A percentile compares a stretch with the other conserved stretches of the same genome.
These are phyloP conservation scores for Diplodia intermedia DNA, from an alignment of 2,329 filamentous ascomycete genomes.

Conservation along the genomic window DNA sequence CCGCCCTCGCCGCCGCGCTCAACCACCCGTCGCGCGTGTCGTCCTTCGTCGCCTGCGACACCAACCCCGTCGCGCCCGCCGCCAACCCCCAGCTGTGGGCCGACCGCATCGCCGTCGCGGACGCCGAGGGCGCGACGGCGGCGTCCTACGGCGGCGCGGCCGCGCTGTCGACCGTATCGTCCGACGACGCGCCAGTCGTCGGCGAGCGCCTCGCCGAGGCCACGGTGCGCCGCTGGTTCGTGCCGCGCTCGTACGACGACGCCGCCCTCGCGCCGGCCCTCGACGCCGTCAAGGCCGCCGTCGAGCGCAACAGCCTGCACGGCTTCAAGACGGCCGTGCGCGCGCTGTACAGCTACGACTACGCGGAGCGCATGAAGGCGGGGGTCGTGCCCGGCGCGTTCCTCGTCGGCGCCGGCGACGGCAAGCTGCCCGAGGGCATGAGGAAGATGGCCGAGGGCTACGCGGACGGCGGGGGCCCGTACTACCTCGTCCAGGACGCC, in stretches of 20 bases:
- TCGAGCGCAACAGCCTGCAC: slow-evolving; percentile 70
- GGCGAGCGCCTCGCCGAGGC: slow-evolving; percentile 67
- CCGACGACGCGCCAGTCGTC: slow-evolving; percentile 64
- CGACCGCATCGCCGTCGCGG: slow-evolving; percentile 73
- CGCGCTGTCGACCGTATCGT: background rate
- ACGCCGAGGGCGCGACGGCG: slow-evolving; percentile 56
- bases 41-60: slow-evolving; percentile 77
- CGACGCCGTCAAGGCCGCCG: slow-evolving; percentile 70
- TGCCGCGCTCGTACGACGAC: slow-evolving; percentile 63
- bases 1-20: slow-evolving; percentile 75
- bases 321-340: slow-evolving; percentile 73
- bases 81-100: slow-evolving; percentile 82
- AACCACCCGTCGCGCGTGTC: slow-evolving; percentile 65
- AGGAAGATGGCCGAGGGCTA: slow-evolving; percentile 66
- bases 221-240: slow-evolving; percentile 81
- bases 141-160: slow-evolving; percentile 39
- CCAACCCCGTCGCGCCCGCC: slow-evolving; percentile 73
- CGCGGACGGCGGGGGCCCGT: slow-evolving; percentile 51
- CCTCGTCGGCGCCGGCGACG: slow-evolving; percentile 76
- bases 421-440: slow-evolving; percentile 80
- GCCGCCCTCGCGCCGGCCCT: slow-evolving; percentile 58
- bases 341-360: slow-evolving; percentile 75
- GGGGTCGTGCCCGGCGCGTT: slow-evolving; percentile 69
- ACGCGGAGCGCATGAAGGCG: slow-evolving; percentile 62
- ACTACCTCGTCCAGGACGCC: slow-evolving; percentile 71